Evolutionary conservation across 2,329 filamentous ascomycete genomes (phyloP).

Genomic region (Cercospora nicotianae): DNA sequence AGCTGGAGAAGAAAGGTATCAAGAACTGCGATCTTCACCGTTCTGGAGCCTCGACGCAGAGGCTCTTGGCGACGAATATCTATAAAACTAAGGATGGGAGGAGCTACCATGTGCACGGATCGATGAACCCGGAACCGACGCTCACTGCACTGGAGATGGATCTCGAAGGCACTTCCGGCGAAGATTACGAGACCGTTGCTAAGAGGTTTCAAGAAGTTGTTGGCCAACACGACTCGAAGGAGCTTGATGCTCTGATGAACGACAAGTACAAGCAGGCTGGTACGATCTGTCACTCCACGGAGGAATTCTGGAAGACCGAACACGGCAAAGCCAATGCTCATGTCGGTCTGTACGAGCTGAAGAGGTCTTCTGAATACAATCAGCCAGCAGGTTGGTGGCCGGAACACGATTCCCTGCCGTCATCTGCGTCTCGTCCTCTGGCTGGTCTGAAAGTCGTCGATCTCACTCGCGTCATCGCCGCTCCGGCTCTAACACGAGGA

Average conservation of each 20-base stretch:
- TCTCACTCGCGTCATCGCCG: conserved; percentile 72
- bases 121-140: conserved; percentile 49
- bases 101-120: conserved; percentile 52
- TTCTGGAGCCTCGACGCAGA: conserved; percentile 14
- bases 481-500: conserved; percentile 68
- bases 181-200: conserved; percentile 45
- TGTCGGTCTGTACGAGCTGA: conserved; percentile 26
- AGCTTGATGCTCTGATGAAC: conserved; percentile 46
- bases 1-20: conserved; percentile 17
- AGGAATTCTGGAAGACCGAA: conserved; percentile 42
- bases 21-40: conserved; percentile 23
- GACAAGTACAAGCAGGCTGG: conserved; percentile 45
- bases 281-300: conserved; percentile 45
- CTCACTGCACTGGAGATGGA: conserved; percentile 41
- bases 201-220: conserved; percentile 46
- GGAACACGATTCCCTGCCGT: conserved; percentile 32
- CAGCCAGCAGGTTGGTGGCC: conserved; percentile 33
- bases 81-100: conserved; percentile 49
- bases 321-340: conserved; percentile 35
- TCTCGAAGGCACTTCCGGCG: conserved; percentile 30
- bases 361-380: conserved; percentile 11
- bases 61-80: conserved; percentile 46
- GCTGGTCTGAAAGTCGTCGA: conserved; percentile 71
- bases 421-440: conserved; percentile 42
- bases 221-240: conserved; percentile 40